Conservation (phyloP, 2,329 filamentous ascomycete genomes). For the Coleophoma crateriformis region DNA sequence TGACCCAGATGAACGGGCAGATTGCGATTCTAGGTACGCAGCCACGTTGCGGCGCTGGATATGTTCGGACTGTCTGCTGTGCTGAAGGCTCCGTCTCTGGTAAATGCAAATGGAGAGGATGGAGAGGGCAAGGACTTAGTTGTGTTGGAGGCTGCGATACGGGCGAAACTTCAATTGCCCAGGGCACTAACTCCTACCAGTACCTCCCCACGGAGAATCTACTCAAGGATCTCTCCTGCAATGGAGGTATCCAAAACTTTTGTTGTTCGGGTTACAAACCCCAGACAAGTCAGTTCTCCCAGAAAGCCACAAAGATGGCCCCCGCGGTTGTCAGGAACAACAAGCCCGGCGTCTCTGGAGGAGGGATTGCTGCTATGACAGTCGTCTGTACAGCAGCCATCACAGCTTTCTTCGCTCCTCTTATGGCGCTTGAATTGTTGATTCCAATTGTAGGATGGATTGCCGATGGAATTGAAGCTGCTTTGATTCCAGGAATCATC, state of each 20-base stretch:
- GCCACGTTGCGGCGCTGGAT: conserved; percentile 17
- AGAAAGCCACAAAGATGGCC: conserved; percentile 14
- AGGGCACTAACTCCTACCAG: conserved; percentile 24
- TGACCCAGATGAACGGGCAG: conserved; percentile 25
- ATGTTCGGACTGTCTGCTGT: conserved; percentile 25
- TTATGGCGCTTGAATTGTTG: conserved; percentile 17
- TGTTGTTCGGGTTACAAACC: conserved; percentile 27
- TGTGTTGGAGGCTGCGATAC: conserved; percentile 24
- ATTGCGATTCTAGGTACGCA: conserved; percentile 19
- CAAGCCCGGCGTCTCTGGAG: conserved; percentile 4
- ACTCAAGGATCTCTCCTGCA: conserved; percentile 23
- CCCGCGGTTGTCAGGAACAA: conserved; percentile 18
- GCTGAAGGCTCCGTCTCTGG: conserved; percentile 16
- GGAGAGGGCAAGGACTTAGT: conserved; percentile 22
- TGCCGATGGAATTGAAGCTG: background rate
- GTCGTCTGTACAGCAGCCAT: conserved; percentile 29
- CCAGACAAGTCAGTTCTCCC: conserved; percentile 6
- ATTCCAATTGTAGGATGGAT: conserved; percentile 19
- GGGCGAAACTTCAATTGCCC: conserved; percentile 23
- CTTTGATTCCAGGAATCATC: too few relatives aligned
- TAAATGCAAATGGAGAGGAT: conserved; percentile 23
- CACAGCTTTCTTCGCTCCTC: conserved; percentile 18
- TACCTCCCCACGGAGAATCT: too few relatives aligned
- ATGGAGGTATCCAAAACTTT: conserved; percentile 23
- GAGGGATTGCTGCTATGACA: conserved; percentile 24